Conservation (phyloP, 176 grass and related monocot species). For the Rhynchospora breviuscula region DNA sequence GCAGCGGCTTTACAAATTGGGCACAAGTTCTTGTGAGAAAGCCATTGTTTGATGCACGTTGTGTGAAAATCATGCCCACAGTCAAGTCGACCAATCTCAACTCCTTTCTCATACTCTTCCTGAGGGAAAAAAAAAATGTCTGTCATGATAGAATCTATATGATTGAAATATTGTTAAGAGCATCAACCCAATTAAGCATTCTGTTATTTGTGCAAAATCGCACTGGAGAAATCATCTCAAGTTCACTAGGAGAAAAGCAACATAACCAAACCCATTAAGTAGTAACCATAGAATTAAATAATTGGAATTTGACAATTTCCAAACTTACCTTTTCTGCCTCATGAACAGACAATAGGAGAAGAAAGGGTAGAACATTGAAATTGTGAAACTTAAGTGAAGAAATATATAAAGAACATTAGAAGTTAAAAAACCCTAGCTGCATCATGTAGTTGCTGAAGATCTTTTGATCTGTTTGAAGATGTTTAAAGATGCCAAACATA, state of each 20-base stretch:
- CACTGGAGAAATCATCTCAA: not conserved
- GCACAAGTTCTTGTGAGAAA: slow-evolving; percentile 65
- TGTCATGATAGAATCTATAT: not conserved
- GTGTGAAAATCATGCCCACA: slow-evolving; percentile 68
- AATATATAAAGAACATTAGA: no score
- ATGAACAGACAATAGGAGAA: not conserved
- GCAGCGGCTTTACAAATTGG: slow-evolving; percentile 61
- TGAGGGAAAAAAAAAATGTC: slow-evolving; percentile 2
- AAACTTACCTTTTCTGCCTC: not conserved
- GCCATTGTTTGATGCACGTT: slow-evolving; percentile 59
- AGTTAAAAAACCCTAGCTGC: no score
- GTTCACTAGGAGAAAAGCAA: not conserved
- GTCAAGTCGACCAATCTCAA: slow-evolving; percentile 36
- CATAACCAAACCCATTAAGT: not conserved
- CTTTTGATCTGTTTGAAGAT: no score
- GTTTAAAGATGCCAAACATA: no score
- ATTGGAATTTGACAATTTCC: not conserved
- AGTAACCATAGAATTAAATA: not conserved
- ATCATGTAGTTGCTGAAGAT: no score
- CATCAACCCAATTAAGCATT: not conserved
- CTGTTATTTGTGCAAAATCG: not conserved
- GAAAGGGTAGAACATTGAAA: not conserved
- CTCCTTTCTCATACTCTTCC: slow-evolving; percentile 53
- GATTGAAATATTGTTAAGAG: not conserved
- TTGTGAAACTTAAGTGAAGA: no score